Evolutionary conservation across 1,284 basidiomycete genomes (phyloP).

Genomic region (Bjerkandera adusta): DNA sequence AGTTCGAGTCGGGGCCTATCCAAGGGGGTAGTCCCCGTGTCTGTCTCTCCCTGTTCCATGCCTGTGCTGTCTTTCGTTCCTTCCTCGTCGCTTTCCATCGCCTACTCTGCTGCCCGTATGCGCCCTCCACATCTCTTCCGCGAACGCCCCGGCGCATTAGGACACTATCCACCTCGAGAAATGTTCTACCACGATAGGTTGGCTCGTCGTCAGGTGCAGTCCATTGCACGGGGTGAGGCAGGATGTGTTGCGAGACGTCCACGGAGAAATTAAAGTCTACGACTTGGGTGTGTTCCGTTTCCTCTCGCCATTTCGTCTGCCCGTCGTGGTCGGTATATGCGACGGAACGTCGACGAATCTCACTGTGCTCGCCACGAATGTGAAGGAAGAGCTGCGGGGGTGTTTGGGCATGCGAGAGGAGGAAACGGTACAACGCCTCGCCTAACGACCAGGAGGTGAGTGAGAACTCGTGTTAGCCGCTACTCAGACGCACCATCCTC

Average conservation of each 20-base stretch:
- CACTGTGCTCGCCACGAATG: conserved; percentile 56
- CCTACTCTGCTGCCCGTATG: background rate
- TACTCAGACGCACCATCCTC: conserved; percentile 48
- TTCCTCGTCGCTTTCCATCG: conserved; percentile 21
- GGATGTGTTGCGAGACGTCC: conserved; percentile 38
- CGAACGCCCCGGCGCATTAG: conserved; percentile 9
- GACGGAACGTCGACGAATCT: conserved; percentile 51
- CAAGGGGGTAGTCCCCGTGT: conserved; percentile 30
- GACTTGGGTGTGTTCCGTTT: conserved; percentile 54
- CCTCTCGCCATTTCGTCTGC: conserved; percentile 40
- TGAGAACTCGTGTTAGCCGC: background rate
- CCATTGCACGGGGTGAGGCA: conserved; percentile 30
- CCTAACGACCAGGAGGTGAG: conserved; percentile 34
- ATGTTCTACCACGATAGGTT: conserved; percentile 34
- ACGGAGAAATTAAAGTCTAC: conserved; percentile 67
- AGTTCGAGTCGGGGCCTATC: conserved; percentile 21
- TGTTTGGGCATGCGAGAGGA: conserved; percentile 52
- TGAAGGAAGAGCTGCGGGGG: conserved; percentile 50
- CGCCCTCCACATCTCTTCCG: conserved; percentile 8
- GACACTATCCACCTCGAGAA: conserved; percentile 23
- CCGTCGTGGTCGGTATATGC: conserved; percentile 35
- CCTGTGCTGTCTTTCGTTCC: conserved; percentile 24
- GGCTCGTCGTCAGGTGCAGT: conserved; percentile 34
- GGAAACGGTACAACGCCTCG: conserved; percentile 72
- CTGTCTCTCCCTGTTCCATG: conserved; percentile 19